Base-by-base conservation (phyloP, 2,329 filamentous ascomycete species). In the Trichoderma breve region DNA sequence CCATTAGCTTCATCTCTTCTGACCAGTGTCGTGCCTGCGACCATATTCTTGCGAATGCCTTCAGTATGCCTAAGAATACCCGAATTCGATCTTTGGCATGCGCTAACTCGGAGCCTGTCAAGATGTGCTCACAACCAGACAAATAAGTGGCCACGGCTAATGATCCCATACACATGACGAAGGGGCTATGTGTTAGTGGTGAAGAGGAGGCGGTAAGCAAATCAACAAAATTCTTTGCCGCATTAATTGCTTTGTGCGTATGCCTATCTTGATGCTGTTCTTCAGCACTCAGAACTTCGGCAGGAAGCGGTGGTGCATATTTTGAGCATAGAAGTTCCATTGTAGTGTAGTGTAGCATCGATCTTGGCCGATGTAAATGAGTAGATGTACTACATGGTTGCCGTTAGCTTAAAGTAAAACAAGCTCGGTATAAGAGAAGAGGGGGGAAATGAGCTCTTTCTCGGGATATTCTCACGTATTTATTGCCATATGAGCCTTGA, bases 401-500 rank as follows among this genome's bases (percentile, higher is more conserved):
- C 26, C 6, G 34, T 60, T 30, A 68, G 53, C 39, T 8, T 1
- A 24, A 15, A 12, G 9, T 21, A 14, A 34, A 39, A n/a, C 3
- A 36, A 36, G 4, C 11, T 15, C 18, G 2, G 6, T 34, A 14
- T 11, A 3, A 1, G 3, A 32, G 15, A n/a, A 30, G 21, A 21
- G 55, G 9, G 1, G 3, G 5, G 3, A 12, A n/a, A n/a, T 18
- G 4, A 11, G 2, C 7, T 36, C 3, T 32, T 34, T 6, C 14
- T 6, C 7, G 7, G 15, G 11, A 4, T 26, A 15, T 58, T 30
- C 65, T 68, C 26, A 86, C 84, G 85, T 85, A 72, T 86, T 81
- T 34, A 82, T 85, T 72, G 94, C 90, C 87, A 94, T 93, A 73
- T 92, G 91, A 1, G 92, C 93, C 79, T 94, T 92, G 82, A 95